Percentiles rank a stretch among this genome's conserved stretches.
phyloP scores from a whole-genome alignment of 768 basidiomycete species.

The Pisolithus tinctorius region DNA sequence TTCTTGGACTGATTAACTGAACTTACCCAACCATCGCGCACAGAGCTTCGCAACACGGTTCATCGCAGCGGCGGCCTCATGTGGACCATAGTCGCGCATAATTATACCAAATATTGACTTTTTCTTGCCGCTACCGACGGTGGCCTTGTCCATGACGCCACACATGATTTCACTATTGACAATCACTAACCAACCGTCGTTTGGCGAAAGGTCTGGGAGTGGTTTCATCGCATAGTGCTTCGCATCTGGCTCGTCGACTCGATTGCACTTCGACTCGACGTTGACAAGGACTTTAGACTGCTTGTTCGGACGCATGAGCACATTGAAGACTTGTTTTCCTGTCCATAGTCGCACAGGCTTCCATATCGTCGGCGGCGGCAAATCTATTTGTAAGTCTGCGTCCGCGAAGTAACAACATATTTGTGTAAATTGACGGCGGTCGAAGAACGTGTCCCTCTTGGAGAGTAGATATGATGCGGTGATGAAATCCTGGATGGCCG shows the following conservation, averaged over 20 bases:
- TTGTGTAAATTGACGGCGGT: constrained; percentile 91
- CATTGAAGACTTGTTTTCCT: constrained; percentile 97
- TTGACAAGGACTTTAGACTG: constrained; percentile 81
- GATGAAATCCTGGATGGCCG: constrained; percentile 99
- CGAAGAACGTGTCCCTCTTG: constrained; percentile 86
- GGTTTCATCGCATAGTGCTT: constrained; percentile 60
- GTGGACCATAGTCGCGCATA: constrained; percentile 90
- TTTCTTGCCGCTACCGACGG: constrained; percentile 97
- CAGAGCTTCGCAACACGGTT: constrained; percentile 92
- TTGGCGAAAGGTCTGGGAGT: constrained; percentile 83
- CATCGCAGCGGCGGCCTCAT: constrained; percentile 94
- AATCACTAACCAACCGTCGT: constrained; percentile 96
- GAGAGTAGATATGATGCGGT: constrained; percentile 96
- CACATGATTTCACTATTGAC: constrained; percentile 99
- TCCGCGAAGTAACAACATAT: constrained; percentile 94
- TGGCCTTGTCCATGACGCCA: constrained; percentile 98
- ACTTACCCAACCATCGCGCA: constrained; percentile 84
- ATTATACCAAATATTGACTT: constrained; percentile 99
- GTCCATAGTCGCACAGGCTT: constrained; percentile 95
- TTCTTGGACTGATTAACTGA: neutral
- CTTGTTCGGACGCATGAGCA: constrained; percentile 92
- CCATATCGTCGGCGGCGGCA: constrained; percentile 91
- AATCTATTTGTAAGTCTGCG: constrained; percentile 86
- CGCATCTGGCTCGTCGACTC: constrained; percentile 68
- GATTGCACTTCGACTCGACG: constrained; percentile 93